Evolutionary conservation across 768 basidiomycete species (phyloP).

Genomic region (Calocybe cyanea): DNA sequence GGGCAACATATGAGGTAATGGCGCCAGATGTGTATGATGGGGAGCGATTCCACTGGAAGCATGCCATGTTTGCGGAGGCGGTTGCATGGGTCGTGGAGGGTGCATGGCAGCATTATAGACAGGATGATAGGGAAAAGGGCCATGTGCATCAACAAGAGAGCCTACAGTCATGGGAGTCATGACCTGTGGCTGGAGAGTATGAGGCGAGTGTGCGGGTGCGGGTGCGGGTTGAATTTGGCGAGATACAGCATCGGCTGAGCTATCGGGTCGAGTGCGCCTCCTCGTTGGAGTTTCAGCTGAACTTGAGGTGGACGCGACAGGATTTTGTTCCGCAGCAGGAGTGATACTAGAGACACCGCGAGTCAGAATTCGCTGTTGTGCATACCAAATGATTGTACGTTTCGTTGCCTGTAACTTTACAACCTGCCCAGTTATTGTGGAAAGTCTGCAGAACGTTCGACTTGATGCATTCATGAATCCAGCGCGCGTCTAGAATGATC

Average conservation of each 20-base stretch:
- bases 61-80: slow-evolving; percentile 58
- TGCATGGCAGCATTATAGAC: slow-evolving; percentile 30
- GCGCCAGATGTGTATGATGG: slow-evolving; percentile 57
- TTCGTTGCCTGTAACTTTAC: slow-evolving; percentile 75
- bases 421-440: slow-evolving; percentile 73
- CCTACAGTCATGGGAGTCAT: slow-evolving; percentile 26
- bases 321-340: slow-evolving; percentile 15
- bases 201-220: slow-evolving; percentile 14
- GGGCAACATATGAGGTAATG: slow-evolving; percentile 43
- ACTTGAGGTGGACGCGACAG: slow-evolving; percentile 9
- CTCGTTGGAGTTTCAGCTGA: slow-evolving; percentile 10
- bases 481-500: slow-evolving; percentile 66
- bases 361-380: too few species aligned
- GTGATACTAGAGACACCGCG: slow-evolving; percentile 6
- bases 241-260: slow-evolving; percentile 4
- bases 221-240: slow-evolving; percentile 16
- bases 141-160: slow-evolving; percentile 25
- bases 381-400: slow-evolving; percentile 39
- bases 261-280: slow-evolving; percentile 10
- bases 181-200: slow-evolving; percentile 20
- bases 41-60: slow-evolving; percentile 57
- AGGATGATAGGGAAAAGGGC: slow-evolving; percentile 33
- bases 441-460: slow-evolving; percentile 68
- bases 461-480: slow-evolving; percentile 78
- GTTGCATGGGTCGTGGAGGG: slow-evolving; percentile 38